Base-by-base conservation (phyloP, 2,329 filamentous ascomycete species). In the Beauveria sp. region DNA sequence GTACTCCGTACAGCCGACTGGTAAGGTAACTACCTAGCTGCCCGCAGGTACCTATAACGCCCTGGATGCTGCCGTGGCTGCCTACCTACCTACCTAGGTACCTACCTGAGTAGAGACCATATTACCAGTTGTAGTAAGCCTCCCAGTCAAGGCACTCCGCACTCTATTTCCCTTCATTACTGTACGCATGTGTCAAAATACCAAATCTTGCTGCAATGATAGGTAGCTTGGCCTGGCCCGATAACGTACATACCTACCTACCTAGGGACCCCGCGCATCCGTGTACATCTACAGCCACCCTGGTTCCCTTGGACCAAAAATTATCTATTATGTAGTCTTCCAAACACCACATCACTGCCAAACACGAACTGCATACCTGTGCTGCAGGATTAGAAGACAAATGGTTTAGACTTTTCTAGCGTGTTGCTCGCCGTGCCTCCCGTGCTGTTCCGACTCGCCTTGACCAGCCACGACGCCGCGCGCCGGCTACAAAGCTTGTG, bases 401-500 rank as follows among this genome's bases (percentile, higher is more conserved):
- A 30, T 5, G 2, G 10, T 46, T 18, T n/a, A 38, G 18, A 47
- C 12, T 43, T 38, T 34, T 18, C 26, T 16, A n/a, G 54, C 47
- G 2, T 45, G 38, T 18, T 45, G 22, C 38, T 5, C n/a, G 24
- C 47, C 38, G n/a, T 58, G 8, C 34, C 38, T 24, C 54, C 56
- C 57, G 57, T 52, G 34, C 22, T 59, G 47, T 52, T 22, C 57
- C 57, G 57, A 52, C 24, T 26, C 24, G 20, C 14, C 18, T 38
- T 28, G 22, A 18, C 20, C n/a, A 9, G 22, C 22, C 52, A 8
- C n/a, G 16, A 20, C 24, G 53, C 20, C 22, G 16, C 28, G 20
- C 46, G 45, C 34, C 47, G 57, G 57, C 56, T 59, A 43, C 34
- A 59, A 42, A 59, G 57, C 57, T 59, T 45, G 57, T 52, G 56